Base-by-base conservation (phyloP, 2,329 filamentous ascomycete genomes). In the Calonectria hongkongensis region DNA sequence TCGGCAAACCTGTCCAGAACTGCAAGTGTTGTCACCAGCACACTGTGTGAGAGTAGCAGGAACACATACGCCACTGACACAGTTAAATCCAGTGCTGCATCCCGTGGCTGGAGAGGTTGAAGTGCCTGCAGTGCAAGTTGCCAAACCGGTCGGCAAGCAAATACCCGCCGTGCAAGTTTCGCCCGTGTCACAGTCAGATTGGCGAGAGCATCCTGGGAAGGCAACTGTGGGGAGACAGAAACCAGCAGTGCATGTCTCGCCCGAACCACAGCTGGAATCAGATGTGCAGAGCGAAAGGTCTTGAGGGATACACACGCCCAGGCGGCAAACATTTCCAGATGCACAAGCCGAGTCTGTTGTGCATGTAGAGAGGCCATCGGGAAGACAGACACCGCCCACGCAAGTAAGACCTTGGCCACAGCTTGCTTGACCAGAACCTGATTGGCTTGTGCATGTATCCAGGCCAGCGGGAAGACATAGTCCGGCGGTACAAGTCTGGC, bases 1-100 rank as follows among this genome's bases (percentile, higher is more conserved):
- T 21, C 67, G 71, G 21, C 72, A 73, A 21, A 73, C 64, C 21
- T 73, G 54, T 4, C 58, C 65, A 2, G 50, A 60, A 5, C 51
- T 60, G 48, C 72, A 73, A 25, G 70, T 54, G 21, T 45, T 66
- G 25, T 66, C 62, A n/a, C 50, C 39, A n/a, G 45, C 33, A 21
- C 63, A 66, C 5, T 18, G 33, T 1, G 63, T 30, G 4, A 66
- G 45, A 2, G 45, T 43, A 7, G 21, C 28, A 16, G 63, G 63
- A 28, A 66, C 28, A 43, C 63, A 66, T 2, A 54, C 33, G 8
- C 63, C 63, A 7, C 43, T 25, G 1, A 41, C 21, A 48, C 65
- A 68, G 13, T 25, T 47, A 9, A 68, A 47, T 1, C 51, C 65
- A 4, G 41, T 30, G 21, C 21, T 12, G 13, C 63, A 66, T 16